phyloP scores from a whole-genome alignment of 495 filamentous ascomycete genomes.

The Aspergillus bertholletiae region DNA sequence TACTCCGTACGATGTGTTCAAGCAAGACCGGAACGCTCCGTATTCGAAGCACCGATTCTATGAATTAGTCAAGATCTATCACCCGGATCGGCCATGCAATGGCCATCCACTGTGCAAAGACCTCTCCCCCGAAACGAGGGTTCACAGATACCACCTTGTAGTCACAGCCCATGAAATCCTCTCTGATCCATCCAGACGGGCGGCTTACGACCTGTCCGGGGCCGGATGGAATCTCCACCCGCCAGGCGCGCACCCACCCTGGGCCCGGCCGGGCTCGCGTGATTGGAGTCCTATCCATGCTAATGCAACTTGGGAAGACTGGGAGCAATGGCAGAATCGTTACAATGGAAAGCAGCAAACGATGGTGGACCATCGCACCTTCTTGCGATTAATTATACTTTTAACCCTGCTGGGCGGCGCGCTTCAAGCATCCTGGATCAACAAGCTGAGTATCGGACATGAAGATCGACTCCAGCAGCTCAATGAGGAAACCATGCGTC shows the following conservation, averaged over 20 bases:
- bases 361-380: slow-evolving; percentile 68
- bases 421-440: slow-evolving; percentile 64
- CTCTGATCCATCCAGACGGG: slow-evolving; percentile 73
- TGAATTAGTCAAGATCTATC: slow-evolving; percentile 91
- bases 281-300: slow-evolving; percentile 52
- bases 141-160: slow-evolving; percentile 85
- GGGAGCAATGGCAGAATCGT: slow-evolving; percentile 80
- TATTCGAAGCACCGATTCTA: slow-evolving; percentile 85
- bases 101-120: slow-evolving; percentile 46
- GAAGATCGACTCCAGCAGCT: slow-evolving; percentile 59
- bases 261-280: slow-evolving; percentile 17
- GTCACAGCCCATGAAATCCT: slow-evolving; percentile 86
- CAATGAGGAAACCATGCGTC: slow-evolving; percentile 59
- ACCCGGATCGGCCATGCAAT: slow-evolving; percentile 70
- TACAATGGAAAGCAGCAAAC: slow-evolving; percentile 57
- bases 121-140: slow-evolving; percentile 51
- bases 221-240: slow-evolving; percentile 67
- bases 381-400: slow-evolving; percentile 62
- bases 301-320: slow-evolving; percentile 98
- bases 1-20: slow-evolving; percentile 92
- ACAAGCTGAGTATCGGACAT: slow-evolving; percentile 49
- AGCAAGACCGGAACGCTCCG: slow-evolving; percentile 53
- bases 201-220: slow-evolving; percentile 78
- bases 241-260: slow-evolving; percentile 9
- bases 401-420: slow-evolving; percentile 64